These are phyloP conservation scores for Trametes punicea DNA, from an alignment of 768 basidiomycete genomes.

Conservation along the genomic window DNA sequence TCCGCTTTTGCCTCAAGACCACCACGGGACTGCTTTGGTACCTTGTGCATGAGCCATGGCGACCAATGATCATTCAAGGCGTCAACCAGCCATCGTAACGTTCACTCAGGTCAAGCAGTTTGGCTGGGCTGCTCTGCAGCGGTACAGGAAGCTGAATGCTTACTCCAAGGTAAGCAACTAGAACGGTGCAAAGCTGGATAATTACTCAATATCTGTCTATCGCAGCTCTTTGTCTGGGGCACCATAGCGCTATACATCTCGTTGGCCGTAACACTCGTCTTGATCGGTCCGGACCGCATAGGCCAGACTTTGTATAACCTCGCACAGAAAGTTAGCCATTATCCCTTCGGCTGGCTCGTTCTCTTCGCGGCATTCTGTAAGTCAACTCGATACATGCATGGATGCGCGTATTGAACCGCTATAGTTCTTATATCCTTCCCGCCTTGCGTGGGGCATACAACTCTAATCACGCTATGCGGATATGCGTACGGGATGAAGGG, in stretches of 20 bases:
- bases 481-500: constrained; percentile 84
- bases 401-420: not conserved
- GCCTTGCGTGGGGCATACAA: constrained; percentile 66
- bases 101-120: constrained; percentile 33
- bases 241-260: constrained; percentile 52
- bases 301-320: constrained; percentile 70
- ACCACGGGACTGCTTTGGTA: no score
- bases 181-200: not conserved
- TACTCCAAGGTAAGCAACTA: constrained; percentile 50
- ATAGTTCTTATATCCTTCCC: constrained; percentile 52
- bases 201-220: not conserved
- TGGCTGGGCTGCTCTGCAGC: constrained; percentile 31
- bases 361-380: constrained; percentile 51
- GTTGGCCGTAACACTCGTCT: constrained; percentile 38
- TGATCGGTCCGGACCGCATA: constrained; percentile 62
- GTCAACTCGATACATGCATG: constrained; percentile 17
- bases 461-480: constrained; percentile 63
- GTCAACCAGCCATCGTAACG: not conserved
- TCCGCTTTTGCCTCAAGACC: no score
- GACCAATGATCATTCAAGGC: not conserved
- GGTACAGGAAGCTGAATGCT: constrained; percentile 49
- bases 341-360: constrained; percentile 60
- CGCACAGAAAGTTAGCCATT: constrained; percentile 56
- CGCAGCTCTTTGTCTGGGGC: constrained; percentile 59
- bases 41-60: not conserved